These are phyloP conservation scores for Striga asiatica DNA, from an alignment of 257 asterid genomes.

Conservation along the genomic window DNA sequence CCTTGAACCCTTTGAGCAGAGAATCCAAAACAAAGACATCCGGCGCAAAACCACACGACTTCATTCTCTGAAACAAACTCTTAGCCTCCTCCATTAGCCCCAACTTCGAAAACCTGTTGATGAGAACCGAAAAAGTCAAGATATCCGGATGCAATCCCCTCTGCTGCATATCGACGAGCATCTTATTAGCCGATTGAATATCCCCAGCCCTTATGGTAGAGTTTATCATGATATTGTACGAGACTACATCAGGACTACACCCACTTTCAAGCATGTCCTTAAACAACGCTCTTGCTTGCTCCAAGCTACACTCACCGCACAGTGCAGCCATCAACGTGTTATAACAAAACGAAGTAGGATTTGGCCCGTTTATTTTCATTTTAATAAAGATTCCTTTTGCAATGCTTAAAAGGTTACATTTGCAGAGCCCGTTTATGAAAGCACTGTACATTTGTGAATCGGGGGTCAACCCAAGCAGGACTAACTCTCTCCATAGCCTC, in stretches of 20 bases:
- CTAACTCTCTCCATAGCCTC: conserved; percentile 39
- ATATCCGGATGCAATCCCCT: conserved; percentile 43
- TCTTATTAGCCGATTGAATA: conserved; percentile 31
- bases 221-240: conserved; percentile 51
- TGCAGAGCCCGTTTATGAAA: conserved; percentile 52
- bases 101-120: conserved; percentile 44
- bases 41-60: conserved; percentile 35
- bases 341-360: conserved; percentile 39
- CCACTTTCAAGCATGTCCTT: conserved; percentile 33
- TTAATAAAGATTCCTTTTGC: conserved; percentile 59
- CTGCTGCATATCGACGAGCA: conserved; percentile 41
- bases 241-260: conserved; percentile 39
- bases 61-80: conserved; percentile 42
- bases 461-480: conserved; percentile 32
- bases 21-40: conserved; percentile 42
- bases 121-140: conserved; percentile 41
- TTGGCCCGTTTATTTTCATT: conserved; percentile 36
- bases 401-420: conserved; percentile 30
- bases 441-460: conserved; percentile 33
- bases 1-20: conserved; percentile 45
- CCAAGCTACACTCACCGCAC: conserved; percentile 53
- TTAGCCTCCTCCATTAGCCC: conserved; percentile 59
- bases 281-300: conserved; percentile 50
- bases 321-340: conserved; percentile 51
- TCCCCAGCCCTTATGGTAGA: conserved; percentile 43